Percentiles rank a stretch among this genome's conserved stretches.
These are phyloP conservation scores for Xylaria multiplex DNA, from an alignment of 2,329 filamentous ascomycete genomes.

Conservation along the genomic window DNA sequence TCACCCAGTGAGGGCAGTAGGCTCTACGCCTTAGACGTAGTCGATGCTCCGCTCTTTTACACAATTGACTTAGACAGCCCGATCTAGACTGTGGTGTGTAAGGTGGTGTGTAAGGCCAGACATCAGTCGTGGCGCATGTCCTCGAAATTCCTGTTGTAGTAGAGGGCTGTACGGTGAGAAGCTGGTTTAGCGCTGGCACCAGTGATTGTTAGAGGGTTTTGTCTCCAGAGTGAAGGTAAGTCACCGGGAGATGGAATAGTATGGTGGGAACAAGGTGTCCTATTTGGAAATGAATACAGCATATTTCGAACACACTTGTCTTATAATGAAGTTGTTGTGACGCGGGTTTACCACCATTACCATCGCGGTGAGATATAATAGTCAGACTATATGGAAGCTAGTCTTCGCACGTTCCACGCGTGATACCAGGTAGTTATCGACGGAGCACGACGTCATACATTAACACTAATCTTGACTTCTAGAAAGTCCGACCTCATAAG, in stretches of 20 bases:
- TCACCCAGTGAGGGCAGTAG: neutral
- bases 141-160: constrained; percentile 12
- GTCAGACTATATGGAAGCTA: neutral
- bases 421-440: neutral
- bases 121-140: constrained; percentile 11
- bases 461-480: neutral
- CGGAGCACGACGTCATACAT: neutral
- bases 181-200: constrained; percentile 3
- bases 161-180: neutral
- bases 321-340: neutral
- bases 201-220: too few species aligned
- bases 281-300: neutral
- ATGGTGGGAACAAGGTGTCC: neutral
- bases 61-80: constrained; percentile 18
- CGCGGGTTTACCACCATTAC: neutral
- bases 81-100: too few species aligned
- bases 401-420: neutral
- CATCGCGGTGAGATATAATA: neutral
- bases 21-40: constrained; percentile 21
- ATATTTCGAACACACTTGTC: neutral
- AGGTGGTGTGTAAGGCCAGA: constrained; percentile 10
- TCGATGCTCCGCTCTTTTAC: constrained; percentile 17
- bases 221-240: neutral
- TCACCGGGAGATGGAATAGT: neutral
- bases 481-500: neutral